Conservation (phyloP, 2,329 filamentous ascomycete genomes). For the Aspergillus hortae region DNA sequence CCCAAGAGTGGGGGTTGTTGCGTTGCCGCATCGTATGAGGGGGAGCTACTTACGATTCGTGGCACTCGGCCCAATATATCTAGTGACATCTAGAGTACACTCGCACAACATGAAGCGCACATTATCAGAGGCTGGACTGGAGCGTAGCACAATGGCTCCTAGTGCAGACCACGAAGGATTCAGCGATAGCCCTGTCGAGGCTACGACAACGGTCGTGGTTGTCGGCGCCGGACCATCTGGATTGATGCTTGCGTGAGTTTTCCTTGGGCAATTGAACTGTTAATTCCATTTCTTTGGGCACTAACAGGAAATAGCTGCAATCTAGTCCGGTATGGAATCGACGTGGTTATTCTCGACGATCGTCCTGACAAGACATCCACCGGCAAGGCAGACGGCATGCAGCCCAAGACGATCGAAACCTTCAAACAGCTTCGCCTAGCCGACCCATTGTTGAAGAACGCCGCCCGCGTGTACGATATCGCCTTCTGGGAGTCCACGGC, state of each 20-base stretch:
- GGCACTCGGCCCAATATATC: not conserved
- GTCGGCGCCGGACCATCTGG: slow-evolving; percentile 45
- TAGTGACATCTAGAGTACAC: not conserved
- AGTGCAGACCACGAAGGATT: slow-evolving; percentile 27
- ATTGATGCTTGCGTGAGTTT: slow-evolving; percentile 40
- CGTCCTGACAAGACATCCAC: slow-evolving; percentile 64
- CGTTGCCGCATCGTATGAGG: not conserved
- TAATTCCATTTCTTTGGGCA: slow-evolving; percentile 4
- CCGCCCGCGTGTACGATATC: slow-evolving; percentile 70
- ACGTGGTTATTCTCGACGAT: slow-evolving; percentile 65
- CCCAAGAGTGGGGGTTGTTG: slow-evolving; percentile 6
- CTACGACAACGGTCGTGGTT: slow-evolving; percentile 30
- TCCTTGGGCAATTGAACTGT: no score
- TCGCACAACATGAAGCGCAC: not conserved
- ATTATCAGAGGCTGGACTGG: not conserved
- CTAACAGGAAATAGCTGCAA: slow-evolving; percentile 43
- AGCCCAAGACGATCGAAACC: slow-evolving; percentile 76
- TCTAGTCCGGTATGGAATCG: slow-evolving; percentile 64
- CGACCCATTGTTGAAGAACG: slow-evolving; percentile 63
- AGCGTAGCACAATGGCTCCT: slow-evolving; percentile 22
- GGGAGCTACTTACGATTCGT: not conserved
- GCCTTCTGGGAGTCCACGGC: slow-evolving; percentile 60
- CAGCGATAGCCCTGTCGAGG: slow-evolving; percentile 13
- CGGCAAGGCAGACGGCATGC: slow-evolving; percentile 67
- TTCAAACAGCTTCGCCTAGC: slow-evolving; percentile 69